Evolutionary conservation across 495 filamentous ascomycete species (phyloP), one percentile per base, ranked within the genome.

Genomic region (Daldinia caldariorum): DNA sequence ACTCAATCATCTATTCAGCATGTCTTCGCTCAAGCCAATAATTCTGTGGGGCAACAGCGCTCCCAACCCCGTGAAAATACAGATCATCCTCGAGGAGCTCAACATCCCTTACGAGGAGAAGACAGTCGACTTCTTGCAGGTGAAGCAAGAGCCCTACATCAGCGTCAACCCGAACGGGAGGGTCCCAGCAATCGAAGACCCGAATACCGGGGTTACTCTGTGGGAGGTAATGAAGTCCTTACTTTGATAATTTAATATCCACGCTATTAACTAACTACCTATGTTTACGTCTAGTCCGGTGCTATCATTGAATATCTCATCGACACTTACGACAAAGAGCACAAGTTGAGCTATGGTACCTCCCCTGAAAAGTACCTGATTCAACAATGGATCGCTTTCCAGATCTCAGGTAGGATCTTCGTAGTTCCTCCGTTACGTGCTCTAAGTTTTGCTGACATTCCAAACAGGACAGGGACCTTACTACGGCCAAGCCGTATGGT

Each of bases 121-220:
- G 54, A 83, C 41, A 47, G 74, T 47, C 41, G 37, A 56, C 2
- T 67, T 70, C 1, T 29, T 8, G 1, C 63, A 70, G 0, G 63
- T 73, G 22, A 83, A 86, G 16, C 73, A 85, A 58, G 90, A 91
- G 14, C 76, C 82, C 0, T 91, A 75, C 77, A 76, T 79, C 16
- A 76, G 76, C 0, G 63, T 89, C 79, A 92, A 91, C 69, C 89
- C 88, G 64, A 92, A 92, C 74, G 90, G 90, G 54, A 87, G 90
- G 3, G 73, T 88, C 0, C 88, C 84, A 0, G 63, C 82, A 0
- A 74, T 82, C 58, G 71, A 80, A 31, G 82, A 83, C 53, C 82
- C 80, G 0, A 92, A 94, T 80, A 83, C 81, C 47, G 79, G 76
- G 3, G 78, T 90, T 67, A 88, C 80, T 0, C 72, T 93, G 12